These are phyloP conservation scores for Mortierella sp. DNA, from an alignment of 371 early-diverging fungal species.

Conservation along the genomic window DNA sequence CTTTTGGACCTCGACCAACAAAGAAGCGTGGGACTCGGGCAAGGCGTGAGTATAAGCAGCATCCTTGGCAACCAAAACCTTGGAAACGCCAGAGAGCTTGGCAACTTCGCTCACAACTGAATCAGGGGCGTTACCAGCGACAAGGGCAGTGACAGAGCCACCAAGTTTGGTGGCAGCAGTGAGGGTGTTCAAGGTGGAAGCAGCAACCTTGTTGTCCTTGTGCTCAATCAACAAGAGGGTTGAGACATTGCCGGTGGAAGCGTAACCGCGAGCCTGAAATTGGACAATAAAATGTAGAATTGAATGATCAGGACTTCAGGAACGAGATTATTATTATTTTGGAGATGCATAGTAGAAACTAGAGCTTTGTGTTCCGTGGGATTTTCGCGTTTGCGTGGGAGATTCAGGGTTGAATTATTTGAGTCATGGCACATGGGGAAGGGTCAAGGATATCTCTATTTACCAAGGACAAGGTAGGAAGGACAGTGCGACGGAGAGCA, in stretches of 20 bases:
- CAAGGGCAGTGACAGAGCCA: constrained; percentile 88
- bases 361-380: constrained; percentile 6
- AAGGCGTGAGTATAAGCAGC: constrained; percentile 82
- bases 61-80: constrained; percentile 89
- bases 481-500: constrained; percentile 47
- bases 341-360: background rate
- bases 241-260: constrained; percentile 69
- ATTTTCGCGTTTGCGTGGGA: constrained; percentile 18
- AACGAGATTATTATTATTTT: constrained; percentile 3
- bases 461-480: constrained; percentile 52
- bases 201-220: constrained; percentile 79
- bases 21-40: constrained; percentile 87
- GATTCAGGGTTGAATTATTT: background rate
- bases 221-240: constrained; percentile 94
- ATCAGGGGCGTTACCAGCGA: constrained; percentile 87
- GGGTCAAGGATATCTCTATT: background rate
- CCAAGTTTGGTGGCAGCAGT: constrained; percentile 88
- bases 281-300: background rate
- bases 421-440: background rate
- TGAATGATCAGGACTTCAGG: constrained; percentile 2
- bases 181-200: constrained; percentile 89
- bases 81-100: constrained; percentile 80
- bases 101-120: constrained; percentile 78
- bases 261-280: constrained; percentile 66
- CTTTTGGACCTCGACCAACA: constrained; percentile 82